Base-by-base conservation (phyloP, 139 green algal species). In the Coelastrella sp. region DNA sequence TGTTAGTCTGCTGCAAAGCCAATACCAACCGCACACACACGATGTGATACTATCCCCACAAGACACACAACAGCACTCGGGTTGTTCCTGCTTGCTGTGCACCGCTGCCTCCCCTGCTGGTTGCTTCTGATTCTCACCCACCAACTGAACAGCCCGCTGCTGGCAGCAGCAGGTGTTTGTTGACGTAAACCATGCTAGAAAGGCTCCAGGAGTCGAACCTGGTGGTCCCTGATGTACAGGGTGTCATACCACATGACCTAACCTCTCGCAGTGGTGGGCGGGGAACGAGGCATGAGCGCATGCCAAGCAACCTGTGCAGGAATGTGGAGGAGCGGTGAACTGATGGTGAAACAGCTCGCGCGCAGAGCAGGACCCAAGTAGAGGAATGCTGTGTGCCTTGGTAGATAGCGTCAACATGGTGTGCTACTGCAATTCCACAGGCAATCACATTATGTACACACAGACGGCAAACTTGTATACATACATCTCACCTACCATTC, bases 121-220 rank as follows among this genome's bases (percentile, higher is more conserved):
- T 68, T 90, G 73, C 85, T 90, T 88, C 83, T 80, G 16, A 81
- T 83, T 64, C 73, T 71, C 80, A 20, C 47, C 85, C 85, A 77
- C 71, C 85, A 66, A 90, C 83, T 88, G 83, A 17, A 3, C 74
- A 22, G 58, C 82, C 19, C 14, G 54, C 64, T 14, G 19, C 64
- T 61, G 32, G 3, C 73, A 78, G 73, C 47, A 83, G 77, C 47
- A 83, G 77, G 6, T 14, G 16, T n/a, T 60, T 58, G 22, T 6
- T 16, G 7, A 80, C 23, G 57, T n/a, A 17, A 22, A 66, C 73
- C 68, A 7, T 81, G 59, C 47, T 68, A 76, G 74, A 83, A 90
- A 90, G 85, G 73, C 86, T 91, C 86, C 86, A 91, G 86, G 86
- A 91, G 65, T 91, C 86, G 86, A 91, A 91, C 86, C 86, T 91